A percentile compares a stretch with the other conserved stretches of the same genome.
phyloP scores from a whole-genome alignment of 2,329 filamentous ascomycete species.

The Scedosporium boydii region DNA sequence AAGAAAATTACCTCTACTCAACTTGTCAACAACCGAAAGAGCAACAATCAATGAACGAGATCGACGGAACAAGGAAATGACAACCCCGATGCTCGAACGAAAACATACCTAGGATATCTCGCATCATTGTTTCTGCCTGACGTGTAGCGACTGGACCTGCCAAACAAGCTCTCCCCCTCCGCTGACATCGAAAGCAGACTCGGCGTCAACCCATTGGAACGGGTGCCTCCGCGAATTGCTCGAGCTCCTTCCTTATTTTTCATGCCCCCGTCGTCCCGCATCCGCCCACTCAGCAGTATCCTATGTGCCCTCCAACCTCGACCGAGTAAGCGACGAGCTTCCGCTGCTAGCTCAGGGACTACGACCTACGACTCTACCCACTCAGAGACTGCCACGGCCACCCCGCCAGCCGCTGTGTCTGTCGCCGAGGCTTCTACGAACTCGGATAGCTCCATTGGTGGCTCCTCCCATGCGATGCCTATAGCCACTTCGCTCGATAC shows the following conservation, averaged over 20 bases:
- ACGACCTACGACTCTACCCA: not conserved
- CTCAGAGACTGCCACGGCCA: constrained; percentile 4
- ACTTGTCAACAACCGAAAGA: not conserved
- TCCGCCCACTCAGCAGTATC: constrained; percentile 4
- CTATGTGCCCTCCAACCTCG: constrained; percentile 3
- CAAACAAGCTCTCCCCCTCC: not conserved
- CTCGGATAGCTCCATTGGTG: not conserved
- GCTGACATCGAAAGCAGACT: not conserved
- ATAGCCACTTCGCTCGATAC: not conserved
- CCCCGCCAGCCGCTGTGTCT: not conserved
- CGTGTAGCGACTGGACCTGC: not conserved
- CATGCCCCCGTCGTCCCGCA: constrained; percentile 1
- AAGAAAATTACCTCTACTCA: not conserved
- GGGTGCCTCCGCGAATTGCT: not conserved
- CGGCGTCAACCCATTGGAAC: not conserved
- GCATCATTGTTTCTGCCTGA: not conserved
- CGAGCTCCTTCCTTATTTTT: not conserved
- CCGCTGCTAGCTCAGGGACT: not conserved
- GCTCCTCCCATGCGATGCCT: not conserved
- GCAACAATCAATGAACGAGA: not conserved
- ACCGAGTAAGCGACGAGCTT: constrained; percentile 1
- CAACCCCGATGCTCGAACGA: not conserved
- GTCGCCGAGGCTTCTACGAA: not conserved
- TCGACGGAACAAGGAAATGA: not conserved
- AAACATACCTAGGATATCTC: not conserved